These are phyloP conservation scores for Cystoisospora suis DNA, from an alignment of 169 alveolate species.

Conservation along the genomic window DNA sequence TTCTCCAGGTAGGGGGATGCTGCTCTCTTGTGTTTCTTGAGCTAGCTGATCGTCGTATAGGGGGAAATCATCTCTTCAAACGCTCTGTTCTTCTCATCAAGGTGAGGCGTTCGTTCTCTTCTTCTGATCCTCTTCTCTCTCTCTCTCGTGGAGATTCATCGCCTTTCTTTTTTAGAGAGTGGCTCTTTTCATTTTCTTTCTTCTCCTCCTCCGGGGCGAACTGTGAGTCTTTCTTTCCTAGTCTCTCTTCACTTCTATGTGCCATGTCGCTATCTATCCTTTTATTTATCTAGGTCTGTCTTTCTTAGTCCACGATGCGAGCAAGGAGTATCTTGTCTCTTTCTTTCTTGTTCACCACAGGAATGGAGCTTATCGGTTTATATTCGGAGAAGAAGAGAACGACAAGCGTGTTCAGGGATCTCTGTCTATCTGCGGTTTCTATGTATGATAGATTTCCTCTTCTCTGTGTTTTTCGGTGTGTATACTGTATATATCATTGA, in stretches of 20 bases:
- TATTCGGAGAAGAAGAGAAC: no score
- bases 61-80: slow-evolving; percentile 65
- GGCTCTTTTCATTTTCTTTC: neutral
- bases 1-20: slow-evolving; percentile 69
- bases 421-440: no score
- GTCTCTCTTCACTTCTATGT: neutral
- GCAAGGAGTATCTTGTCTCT: no score
- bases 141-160: neutral
- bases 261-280: no score
- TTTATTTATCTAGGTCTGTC: no score
- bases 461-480: no score
- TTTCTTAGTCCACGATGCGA: no score
- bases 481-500: no score
- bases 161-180: neutral
- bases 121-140: neutral
- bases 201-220: neutral
- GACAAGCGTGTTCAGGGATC: no score
- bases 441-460: no score
- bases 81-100: slow-evolving; percentile 65
- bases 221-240: neutral
- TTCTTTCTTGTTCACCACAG: no score
- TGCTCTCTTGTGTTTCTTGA: slow-evolving; percentile 66
- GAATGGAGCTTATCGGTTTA: no score
- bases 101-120: slow-evolving; percentile 43
- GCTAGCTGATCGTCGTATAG: slow-evolving; percentile 63